Evolutionary conservation across 306 rosid species (phyloP).

Genomic region (Psophocarpus tetragonolobus): DNA sequence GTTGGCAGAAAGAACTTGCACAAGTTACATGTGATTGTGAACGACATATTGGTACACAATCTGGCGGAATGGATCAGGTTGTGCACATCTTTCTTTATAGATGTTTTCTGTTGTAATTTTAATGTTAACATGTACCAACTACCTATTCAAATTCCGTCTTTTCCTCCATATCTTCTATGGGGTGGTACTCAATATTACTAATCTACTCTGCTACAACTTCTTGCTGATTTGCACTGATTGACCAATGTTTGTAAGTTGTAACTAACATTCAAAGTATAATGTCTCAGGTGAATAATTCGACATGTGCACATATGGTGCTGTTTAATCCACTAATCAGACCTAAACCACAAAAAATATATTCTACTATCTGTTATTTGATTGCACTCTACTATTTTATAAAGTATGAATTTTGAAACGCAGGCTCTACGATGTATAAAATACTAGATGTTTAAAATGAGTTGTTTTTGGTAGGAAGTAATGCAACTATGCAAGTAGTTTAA

Average conservation of each 20-base stretch:
- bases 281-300: neutral
- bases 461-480: constrained; percentile 1
- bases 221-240: constrained; percentile 4
- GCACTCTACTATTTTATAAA: neutral
- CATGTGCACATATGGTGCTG: neutral
- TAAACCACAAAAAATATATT: constrained; percentile 13
- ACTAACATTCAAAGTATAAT: neutral
- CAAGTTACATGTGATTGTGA: constrained; percentile 94
- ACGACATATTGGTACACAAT: constrained; percentile 92
- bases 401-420: constrained; percentile 8
- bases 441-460: neutral
- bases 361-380: constrained; percentile 5
- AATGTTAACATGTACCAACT: neutral
- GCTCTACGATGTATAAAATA: neutral
- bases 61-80: constrained; percentile 99
- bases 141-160: neutral
- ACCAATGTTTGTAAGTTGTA: constrained; percentile 6
- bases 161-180: constrained; percentile 8
- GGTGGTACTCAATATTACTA: neutral
- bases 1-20: constrained; percentile 87
- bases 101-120: constrained; percentile 23
- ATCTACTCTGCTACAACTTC: constrained; percentile 2
- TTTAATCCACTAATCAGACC: constrained; percentile 11
- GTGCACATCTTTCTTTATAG: neutral
- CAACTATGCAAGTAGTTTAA: neutral